These are phyloP conservation scores for Aspergillus japonicus DNA, from an alignment of 2,329 filamentous ascomycete species.

Conservation along the genomic window DNA sequence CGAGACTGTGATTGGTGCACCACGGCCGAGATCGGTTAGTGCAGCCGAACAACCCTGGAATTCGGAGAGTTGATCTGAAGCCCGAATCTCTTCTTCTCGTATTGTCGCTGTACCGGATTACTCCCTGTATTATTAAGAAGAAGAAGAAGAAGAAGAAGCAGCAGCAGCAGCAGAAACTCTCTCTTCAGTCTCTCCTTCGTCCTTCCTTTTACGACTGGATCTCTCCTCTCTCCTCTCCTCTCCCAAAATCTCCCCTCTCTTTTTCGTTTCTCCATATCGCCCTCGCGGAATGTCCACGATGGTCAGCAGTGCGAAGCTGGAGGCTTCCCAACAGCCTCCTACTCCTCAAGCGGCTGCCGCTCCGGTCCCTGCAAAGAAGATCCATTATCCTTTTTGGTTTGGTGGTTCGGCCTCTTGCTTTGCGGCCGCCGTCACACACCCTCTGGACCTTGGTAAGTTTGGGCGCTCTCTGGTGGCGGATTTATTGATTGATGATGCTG, in stretches of 20 bases:
- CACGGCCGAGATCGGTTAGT: slow-evolving; percentile 15
- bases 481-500: not conserved
- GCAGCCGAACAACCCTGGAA: slow-evolving; percentile 20
- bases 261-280: slow-evolving; percentile 14
- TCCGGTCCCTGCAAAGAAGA: slow-evolving; percentile 32
- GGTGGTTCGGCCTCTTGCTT: slow-evolving; percentile 91
- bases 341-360: slow-evolving; percentile 14
- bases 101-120: slow-evolving; percentile 3
- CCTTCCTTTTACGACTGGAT: not conserved
- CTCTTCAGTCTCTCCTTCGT: not conserved
- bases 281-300: slow-evolving; percentile 29
- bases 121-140: not conserved
- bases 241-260: slow-evolving; percentile 20
- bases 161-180: not conserved
- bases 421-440: slow-evolving; percentile 89
- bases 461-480: not conserved
- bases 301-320: slow-evolving; percentile 35
- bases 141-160: not conserved
- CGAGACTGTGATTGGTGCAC: slow-evolving; percentile 34
- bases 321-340: slow-evolving; percentile 25
- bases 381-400: slow-evolving; percentile 86
- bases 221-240: slow-evolving; percentile 10
- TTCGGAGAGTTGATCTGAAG: slow-evolving; percentile 38
- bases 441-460: slow-evolving; percentile 78
- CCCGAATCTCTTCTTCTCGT: slow-evolving; percentile 16